These are phyloP conservation scores for Salix viminalis DNA, from an alignment of 345 rosid species.

Conservation along the genomic window DNA sequence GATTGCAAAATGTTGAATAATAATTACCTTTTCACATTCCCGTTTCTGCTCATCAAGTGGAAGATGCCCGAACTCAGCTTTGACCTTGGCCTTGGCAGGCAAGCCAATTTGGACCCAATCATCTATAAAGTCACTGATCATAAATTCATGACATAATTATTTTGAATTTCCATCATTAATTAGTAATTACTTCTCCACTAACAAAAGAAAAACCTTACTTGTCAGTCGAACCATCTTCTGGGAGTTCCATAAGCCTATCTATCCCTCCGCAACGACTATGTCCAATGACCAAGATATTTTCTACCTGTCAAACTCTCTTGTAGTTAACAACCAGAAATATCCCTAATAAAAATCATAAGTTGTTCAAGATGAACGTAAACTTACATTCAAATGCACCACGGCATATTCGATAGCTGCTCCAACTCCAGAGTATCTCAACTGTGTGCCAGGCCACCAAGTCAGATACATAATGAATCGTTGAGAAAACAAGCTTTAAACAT, in stretches of 20 bases:
- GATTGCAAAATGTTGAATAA: too few relatives aligned
- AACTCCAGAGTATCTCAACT: constrained; percentile 19
- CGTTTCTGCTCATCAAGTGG: neutral
- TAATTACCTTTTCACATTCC: constrained; percentile 20
- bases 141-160: neutral
- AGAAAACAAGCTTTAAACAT: neutral
- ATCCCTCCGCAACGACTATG: constrained; percentile 28
- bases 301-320: constrained; percentile 2
- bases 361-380: neutral
- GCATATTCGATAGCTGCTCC: constrained; percentile 28
- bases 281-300: constrained; percentile 25
- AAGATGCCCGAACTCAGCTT: neutral
- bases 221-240: constrained; percentile 5
- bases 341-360: neutral
- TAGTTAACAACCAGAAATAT: neutral
- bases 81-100: constrained; percentile 29
- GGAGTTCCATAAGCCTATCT: constrained; percentile 18
- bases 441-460: neutral
- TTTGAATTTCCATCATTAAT: neutral
- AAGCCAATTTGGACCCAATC: constrained; percentile 29
- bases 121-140: constrained; percentile 28
- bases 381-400: constrained; percentile 3
- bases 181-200: neutral
- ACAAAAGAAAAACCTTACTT: constrained; percentile 1
- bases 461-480: neutral